Base-by-base conservation (phyloP, 2,329 filamentous ascomycete genomes). In the Ambrosiella cleistominuta region DNA sequence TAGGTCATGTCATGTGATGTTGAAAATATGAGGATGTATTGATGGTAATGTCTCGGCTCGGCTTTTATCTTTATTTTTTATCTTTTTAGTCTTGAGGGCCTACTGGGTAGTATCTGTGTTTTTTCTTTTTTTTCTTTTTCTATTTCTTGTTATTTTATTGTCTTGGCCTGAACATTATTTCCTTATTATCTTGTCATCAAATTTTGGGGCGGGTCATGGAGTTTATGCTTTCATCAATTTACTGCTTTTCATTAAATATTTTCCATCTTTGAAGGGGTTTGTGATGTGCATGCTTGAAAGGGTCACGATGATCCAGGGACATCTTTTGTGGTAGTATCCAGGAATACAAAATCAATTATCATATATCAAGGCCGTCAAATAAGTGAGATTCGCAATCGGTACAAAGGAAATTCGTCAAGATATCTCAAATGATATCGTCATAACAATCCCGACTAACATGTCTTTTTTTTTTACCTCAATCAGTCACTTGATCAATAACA, bases 1-100 rank as follows among this genome's bases (percentile, higher is more conserved):
- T 52, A 51, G 8, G 12, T 8, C 37, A 52, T 38, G 57, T 19
- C 44, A 47, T 15, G 40, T 27, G 38, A 40, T 44, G 60, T 3
- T 13, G 44, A 27, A 49, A 9, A 15, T n/a, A 37, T 59, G 59
- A 54, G 54, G 47, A 62, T 56, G 45, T 54, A 45, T 44, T 42
- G 44, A 47, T 47, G 44, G 54, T 49, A 55, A 53, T 52, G 38
- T 42, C 42, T 27, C 27, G 38, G 38, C 53, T 54, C 19, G 45
- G 56, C 47, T 36, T 50, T 49, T 40, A 56, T 55, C 42, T 60
- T 56, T 50, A n/a, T 47, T 52, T 13, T 53, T 56, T n/a, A 27
- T 57, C 37, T 40, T 38, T 58, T 54, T 57, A 49, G 15, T 13
- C 44, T 47, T 47, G 44, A 2, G 8, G 2, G 44, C 3, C 7